Conservation (phyloP, 495 filamentous ascomycete species). For the Penicillium lividum region DNA sequence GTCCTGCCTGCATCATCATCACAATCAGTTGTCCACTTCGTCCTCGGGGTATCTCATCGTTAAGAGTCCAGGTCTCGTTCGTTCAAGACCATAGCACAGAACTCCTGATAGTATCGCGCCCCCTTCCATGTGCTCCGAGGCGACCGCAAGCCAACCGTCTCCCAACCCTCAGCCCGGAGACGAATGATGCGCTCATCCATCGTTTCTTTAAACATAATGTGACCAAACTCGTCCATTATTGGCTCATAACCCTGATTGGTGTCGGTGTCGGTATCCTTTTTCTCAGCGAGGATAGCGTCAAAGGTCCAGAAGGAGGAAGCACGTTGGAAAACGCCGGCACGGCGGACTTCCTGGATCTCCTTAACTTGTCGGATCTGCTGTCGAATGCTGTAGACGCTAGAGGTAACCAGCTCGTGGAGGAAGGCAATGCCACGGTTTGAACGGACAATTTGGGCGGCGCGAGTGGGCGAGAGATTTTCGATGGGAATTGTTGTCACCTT, state of each 20-base stretch:
- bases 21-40: neutral
- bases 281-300: constrained; percentile 21
- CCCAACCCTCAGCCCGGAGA: constrained; percentile 37
- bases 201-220: constrained; percentile 28
- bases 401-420: constrained; percentile 29
- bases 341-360: constrained; percentile 30
- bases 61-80: constrained; percentile 16
- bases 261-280: neutral
- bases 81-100: constrained; percentile 34
- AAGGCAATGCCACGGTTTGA: constrained; percentile 29
- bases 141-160: constrained; percentile 35
- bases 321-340: constrained; percentile 25
- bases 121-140: constrained; percentile 40
- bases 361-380: constrained; percentile 25
- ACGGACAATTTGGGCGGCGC: constrained; percentile 11
- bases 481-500: neutral
- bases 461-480: constrained; percentile 5
- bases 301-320: constrained; percentile 47
- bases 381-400: constrained; percentile 26
- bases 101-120: constrained; percentile 35
- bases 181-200: constrained; percentile 38
- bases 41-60: neutral
- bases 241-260: neutral
- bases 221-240: constrained; percentile 22
- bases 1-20: neutral